phyloP scores from a whole-genome alignment of 345 rosid genomes.

The Rhodamnia rubescens region DNA sequence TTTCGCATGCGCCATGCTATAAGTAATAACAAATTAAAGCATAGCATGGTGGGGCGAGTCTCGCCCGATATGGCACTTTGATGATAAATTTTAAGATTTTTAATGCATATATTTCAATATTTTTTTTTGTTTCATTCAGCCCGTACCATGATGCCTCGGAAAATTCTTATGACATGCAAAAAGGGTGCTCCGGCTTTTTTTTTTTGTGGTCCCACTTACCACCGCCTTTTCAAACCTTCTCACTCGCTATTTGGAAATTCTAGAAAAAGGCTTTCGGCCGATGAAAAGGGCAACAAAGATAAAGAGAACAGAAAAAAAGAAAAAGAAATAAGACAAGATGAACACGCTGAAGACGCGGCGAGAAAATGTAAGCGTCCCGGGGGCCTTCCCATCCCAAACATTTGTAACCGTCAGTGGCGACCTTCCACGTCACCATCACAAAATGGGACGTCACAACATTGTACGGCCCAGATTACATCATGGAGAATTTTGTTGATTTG shows the following conservation, averaged over 20 bases:
- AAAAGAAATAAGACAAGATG: not conserved
- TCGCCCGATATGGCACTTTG: no score
- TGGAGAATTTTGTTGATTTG: rapidly evolving
- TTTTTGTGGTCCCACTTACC: no score
- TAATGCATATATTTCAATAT: no score
- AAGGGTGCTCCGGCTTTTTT: not conserved
- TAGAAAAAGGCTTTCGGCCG: not conserved
- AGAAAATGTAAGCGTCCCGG: not conserved
- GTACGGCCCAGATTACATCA: not conserved
- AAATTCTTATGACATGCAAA: not conserved
- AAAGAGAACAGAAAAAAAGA: not conserved
- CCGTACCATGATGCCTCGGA: not conserved
- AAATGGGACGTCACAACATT: not conserved
- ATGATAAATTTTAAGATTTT: no score
- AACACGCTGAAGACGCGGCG: not conserved
- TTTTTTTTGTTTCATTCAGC: not conserved
- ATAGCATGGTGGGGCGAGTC: no score
- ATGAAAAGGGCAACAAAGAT: not conserved
- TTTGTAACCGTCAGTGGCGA: not conserved
- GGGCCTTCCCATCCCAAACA: not conserved
- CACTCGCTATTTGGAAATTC: not conserved
- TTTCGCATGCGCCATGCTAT: no score
- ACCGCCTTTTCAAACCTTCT: no score
- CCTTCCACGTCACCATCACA: not conserved
- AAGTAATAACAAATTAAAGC: no score